Conservation (phyloP, 2,329 filamentous ascomycete genomes). For the Cercospora zeae-maydis region DNA sequence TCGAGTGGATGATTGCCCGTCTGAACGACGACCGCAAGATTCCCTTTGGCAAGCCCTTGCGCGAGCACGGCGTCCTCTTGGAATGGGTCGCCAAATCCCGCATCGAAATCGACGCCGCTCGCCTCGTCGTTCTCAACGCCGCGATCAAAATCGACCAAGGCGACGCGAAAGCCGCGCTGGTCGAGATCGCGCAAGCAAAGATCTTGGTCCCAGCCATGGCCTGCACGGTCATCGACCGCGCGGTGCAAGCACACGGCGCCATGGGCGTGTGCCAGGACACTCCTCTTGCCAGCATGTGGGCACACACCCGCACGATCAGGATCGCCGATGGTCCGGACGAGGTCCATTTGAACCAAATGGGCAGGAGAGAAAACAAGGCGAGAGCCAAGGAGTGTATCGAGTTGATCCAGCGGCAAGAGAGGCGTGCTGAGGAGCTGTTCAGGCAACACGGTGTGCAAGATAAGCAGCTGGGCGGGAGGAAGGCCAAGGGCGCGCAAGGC, state of each 20-base stretch:
- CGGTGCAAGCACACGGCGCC: conserved; percentile 87
- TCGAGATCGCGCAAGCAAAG: conserved; percentile 94
- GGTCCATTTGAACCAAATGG: conserved; percentile 82
- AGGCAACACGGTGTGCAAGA: conserved; percentile 53
- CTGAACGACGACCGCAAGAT: conserved; percentile 89
- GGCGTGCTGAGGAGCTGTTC: conserved; percentile 63
- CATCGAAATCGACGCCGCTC: conserved; percentile 88
- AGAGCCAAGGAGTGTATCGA: conserved; percentile 48
- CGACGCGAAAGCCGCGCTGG: conserved; percentile 81
- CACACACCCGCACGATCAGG: conserved; percentile 36
- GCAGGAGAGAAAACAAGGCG: conserved; percentile 72
- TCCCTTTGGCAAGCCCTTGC: conserved; percentile 81
- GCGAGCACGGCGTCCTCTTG: conserved; percentile 87
- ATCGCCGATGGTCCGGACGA: conserved; percentile 83
- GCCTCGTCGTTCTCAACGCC: conserved; percentile 86
- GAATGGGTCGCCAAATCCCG: conserved; percentile 91
- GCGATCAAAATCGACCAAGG: conserved; percentile 89
- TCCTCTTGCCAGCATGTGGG: conserved; percentile 64
- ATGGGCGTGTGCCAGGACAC: conserved; percentile 93
- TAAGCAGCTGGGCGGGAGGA: conserved; percentile 41
- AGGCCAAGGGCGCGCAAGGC: conserved; percentile 25
- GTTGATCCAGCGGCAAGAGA: conserved; percentile 62
- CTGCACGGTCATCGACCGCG: conserved; percentile 85
- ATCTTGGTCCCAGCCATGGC: conserved; percentile 82
- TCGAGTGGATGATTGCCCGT: conserved; percentile 91